These are phyloP conservation scores for Candida sanyaensis DNA, from an alignment of 1,139 yeast genomes.

Conservation along the genomic window DNA sequence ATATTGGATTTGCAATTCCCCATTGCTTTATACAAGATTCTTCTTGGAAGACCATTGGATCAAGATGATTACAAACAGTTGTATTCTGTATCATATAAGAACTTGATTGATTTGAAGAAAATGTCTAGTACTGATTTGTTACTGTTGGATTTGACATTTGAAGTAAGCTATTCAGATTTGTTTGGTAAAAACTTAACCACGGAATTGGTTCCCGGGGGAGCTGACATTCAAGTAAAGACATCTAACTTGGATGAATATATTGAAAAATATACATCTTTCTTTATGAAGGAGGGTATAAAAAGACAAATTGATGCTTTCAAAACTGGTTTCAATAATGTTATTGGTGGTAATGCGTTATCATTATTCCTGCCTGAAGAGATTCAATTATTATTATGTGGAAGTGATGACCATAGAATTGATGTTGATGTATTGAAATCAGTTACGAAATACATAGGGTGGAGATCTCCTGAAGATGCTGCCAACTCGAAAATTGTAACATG, in stretches of 20 bases:
- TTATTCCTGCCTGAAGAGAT: constrained; percentile 82
- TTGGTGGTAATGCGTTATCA: constrained; percentile 78
- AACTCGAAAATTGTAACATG: constrained; percentile 53
- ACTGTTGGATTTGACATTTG: constrained; percentile 36
- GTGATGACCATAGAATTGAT: constrained; percentile 66
- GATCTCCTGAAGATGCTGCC: constrained; percentile 29
- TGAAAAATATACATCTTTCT: constrained; percentile 59
- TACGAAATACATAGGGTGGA: constrained; percentile 72
- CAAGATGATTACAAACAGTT: constrained; percentile 67
- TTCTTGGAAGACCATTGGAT: constrained; percentile 57
- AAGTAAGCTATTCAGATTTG: constrained; percentile 39
- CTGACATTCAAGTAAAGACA: constrained; percentile 49
- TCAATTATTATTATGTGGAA: constrained; percentile 77
- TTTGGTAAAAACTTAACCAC: constrained; percentile 40
- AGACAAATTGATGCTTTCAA: constrained; percentile 58
- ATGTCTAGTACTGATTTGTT: constrained; percentile 34
- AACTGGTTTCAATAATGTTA: constrained; percentile 72
- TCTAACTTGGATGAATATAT: constrained; percentile 63
- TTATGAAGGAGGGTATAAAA: constrained; percentile 55
- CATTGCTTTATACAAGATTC: constrained; percentile 68
- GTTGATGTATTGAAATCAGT: constrained; percentile 66
- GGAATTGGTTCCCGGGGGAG: constrained; percentile 63
- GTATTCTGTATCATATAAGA: constrained; percentile 65
- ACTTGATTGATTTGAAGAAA: constrained; percentile 55
- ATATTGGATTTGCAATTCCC: constrained; percentile 83